phyloP scores from a whole-genome alignment of 805 yeast genomes.

The Starmera pachycereana region DNA sequence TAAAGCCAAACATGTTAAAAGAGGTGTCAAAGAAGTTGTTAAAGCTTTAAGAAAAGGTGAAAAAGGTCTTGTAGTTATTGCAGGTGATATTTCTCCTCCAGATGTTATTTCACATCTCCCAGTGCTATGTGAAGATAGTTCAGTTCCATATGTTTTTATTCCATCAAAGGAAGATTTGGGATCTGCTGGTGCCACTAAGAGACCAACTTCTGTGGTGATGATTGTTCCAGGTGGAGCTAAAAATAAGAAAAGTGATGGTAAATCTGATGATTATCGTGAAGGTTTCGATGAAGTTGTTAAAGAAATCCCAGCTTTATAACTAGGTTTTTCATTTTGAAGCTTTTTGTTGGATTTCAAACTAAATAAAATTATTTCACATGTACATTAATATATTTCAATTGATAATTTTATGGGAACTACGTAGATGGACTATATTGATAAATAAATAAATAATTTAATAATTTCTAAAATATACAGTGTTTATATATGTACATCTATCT shows the following conservation, averaged over 20 bases:
- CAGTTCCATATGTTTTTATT: slow-evolving; percentile 86
- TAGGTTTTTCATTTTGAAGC: neutral
- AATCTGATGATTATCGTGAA: slow-evolving; percentile 85
- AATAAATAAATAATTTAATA: neutral
- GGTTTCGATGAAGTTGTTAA: slow-evolving; percentile 86
- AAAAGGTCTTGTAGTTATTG: slow-evolving; percentile 91
- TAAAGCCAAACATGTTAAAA: slow-evolving; percentile 93
- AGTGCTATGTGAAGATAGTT: slow-evolving; percentile 88
- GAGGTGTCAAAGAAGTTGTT: slow-evolving; percentile 98
- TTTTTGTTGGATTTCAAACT: too few relatives aligned
- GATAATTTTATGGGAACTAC: neutral
- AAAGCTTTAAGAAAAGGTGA: slow-evolving; percentile 97
- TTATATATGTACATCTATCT: neutral
- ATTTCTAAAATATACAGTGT: neutral
- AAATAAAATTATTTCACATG: neutral
- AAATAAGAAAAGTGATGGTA: slow-evolving; percentile 57
- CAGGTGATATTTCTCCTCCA: slow-evolving; percentile 96
- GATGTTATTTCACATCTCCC: slow-evolving; percentile 97
- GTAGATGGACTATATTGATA: neutral
- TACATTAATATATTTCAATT: slow-evolving; percentile 1
- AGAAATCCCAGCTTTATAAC: slow-evolving; percentile 47
- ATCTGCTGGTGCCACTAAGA: slow-evolving; percentile 97
- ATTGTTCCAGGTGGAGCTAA: slow-evolving; percentile 93
- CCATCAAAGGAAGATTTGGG: slow-evolving; percentile 98
- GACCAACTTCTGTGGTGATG: slow-evolving; percentile 98